These are phyloP conservation scores for Fusarium marasasianum DNA, from an alignment of 2,329 filamentous ascomycete genomes.

Conservation along the genomic window DNA sequence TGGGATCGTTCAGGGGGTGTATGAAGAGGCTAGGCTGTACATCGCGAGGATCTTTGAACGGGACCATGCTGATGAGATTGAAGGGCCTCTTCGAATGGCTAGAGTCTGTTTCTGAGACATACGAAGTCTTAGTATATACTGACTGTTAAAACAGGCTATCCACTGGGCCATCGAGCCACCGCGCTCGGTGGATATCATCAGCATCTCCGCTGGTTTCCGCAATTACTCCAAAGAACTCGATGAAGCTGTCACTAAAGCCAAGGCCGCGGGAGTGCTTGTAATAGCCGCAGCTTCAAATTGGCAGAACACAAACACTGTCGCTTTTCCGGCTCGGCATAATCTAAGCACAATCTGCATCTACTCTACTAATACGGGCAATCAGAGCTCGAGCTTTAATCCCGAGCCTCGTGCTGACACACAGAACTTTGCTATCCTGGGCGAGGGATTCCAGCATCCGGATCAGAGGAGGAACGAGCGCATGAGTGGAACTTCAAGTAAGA, in stretches of 20 bases:
- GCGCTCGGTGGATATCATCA: neutral
- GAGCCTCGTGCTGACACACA: neutral
- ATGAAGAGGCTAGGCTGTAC: neutral
- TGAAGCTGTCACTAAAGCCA: accelerated
- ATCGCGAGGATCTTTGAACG: neutral
- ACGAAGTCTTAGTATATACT: neutral
- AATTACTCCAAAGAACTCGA: neutral
- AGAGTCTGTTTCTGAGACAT: neutral
- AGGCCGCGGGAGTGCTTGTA: accelerated
- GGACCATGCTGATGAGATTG: accelerated
- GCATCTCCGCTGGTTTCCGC: neutral
- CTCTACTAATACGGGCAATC: neutral
- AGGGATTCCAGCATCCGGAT: neutral
- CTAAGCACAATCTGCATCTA: neutral
- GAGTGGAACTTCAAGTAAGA: neutral
- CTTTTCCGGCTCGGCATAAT: neutral
- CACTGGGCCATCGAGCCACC: neutral
- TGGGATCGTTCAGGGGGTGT: accelerated
- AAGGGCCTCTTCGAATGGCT: accelerated
- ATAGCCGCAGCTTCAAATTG: accelerated
- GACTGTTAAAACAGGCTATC: accelerated
- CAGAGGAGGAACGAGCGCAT: neutral
- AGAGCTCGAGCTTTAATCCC: neutral
- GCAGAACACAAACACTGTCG: neutral
- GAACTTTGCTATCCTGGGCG: neutral